Evolutionary conservation across 2,329 filamentous ascomycete species (phyloP).

Genomic region (Pleochaeta shiraiana): DNA sequence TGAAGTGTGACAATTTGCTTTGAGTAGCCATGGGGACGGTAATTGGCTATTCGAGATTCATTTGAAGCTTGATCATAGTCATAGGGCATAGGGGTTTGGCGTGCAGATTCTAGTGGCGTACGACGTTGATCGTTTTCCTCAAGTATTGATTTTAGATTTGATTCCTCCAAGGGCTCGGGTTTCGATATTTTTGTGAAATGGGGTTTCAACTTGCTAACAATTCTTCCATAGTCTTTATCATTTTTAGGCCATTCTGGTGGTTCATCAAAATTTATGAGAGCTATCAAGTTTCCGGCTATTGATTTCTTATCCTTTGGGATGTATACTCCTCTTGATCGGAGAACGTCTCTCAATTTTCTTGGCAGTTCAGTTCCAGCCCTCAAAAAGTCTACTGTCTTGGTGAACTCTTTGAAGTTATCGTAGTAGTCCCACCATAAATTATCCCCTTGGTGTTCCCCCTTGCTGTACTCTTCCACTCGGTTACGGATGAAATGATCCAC

Average conservation of each 20-base stretch:
- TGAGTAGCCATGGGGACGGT: not conserved
- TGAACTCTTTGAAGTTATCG: not conserved
- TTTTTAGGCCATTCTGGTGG: not conserved
- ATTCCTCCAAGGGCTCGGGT: no score
- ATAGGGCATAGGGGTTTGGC: not conserved
- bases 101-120: no score
- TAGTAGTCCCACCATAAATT: not conserved
- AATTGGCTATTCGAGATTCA: not conserved
- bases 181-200: no score
- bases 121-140: no score
- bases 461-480: not conserved
- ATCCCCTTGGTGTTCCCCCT: not conserved
- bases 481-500: not conserved
- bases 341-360: not conserved
- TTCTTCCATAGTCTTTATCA: not conserved
- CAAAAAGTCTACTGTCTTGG: not conserved
- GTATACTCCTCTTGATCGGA: not conserved
- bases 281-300: not conserved
- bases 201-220: not conserved
- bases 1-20: not conserved
- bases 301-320: not conserved
- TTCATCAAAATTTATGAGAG: not conserved
- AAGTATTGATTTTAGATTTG: no score
- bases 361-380: not conserved
- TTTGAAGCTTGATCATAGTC: not conserved